Evolutionary conservation across 2,329 filamentous ascomycete species (phyloP).

Genomic region (Massarina eburnea): DNA sequence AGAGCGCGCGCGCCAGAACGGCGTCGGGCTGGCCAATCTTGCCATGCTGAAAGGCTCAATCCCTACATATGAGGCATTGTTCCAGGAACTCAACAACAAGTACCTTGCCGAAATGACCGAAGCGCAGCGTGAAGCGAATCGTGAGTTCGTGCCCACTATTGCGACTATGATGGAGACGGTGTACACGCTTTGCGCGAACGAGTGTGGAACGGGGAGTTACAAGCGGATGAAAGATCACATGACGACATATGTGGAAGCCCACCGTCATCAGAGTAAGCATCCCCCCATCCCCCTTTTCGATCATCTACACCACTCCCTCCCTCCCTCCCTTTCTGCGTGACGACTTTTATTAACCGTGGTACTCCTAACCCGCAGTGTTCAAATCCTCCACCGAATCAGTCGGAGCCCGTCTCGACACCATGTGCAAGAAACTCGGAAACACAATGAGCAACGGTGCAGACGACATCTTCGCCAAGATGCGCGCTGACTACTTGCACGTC

Average conservation of each 20-base stretch:
- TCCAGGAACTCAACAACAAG: slow-evolving; percentile 40
- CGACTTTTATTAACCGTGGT: no score
- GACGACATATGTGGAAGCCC: slow-evolving; percentile 45
- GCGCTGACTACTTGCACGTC: slow-evolving; percentile 41
- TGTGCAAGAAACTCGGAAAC: slow-evolving; percentile 48
- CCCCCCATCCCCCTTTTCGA: no score
- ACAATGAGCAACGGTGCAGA: slow-evolving; percentile 49
- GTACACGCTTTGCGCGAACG: slow-evolving; percentile 50
- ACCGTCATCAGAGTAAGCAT: slow-evolving; percentile 35
- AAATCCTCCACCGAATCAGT: slow-evolving; percentile 47
- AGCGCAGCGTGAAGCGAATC: slow-evolving; percentile 56
- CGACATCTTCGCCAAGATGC: slow-evolving; percentile 45
- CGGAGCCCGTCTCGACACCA: slow-evolving; percentile 41
- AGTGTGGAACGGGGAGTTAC: slow-evolving; percentile 52
- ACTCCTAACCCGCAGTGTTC: no score
- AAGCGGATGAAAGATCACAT: slow-evolving; percentile 57
- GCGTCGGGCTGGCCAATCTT: slow-evolving; percentile 44
- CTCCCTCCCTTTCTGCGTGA: no score
- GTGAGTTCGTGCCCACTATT: slow-evolving; percentile 56
- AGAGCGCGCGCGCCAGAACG: slow-evolving; percentile 40
- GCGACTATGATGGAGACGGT: slow-evolving; percentile 47
- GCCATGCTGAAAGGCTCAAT: slow-evolving; percentile 47
- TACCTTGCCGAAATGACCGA: slow-evolving; percentile 46
- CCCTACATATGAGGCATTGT: slow-evolving; percentile 43
- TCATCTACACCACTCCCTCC: no score